Percentiles rank a stretch among this genome's conserved stretches.
These are phyloP conservation scores for Hypericum perforatum DNA, from an alignment of 345 rosid genomes.

Conservation along the genomic window DNA sequence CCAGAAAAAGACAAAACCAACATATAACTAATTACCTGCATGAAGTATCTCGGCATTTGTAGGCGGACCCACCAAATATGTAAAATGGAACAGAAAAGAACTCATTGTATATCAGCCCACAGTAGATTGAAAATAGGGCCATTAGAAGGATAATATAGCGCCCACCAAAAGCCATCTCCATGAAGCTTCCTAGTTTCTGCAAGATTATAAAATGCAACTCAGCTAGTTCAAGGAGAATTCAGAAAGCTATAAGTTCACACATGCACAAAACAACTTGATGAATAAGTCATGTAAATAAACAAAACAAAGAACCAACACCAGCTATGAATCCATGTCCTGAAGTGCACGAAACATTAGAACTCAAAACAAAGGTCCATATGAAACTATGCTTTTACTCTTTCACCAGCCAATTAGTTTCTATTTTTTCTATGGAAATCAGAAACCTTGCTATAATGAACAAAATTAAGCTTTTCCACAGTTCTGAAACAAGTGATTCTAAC, in stretches of 20 bases:
- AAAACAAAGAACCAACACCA: too few species aligned
- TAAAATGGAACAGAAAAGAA: conserved; percentile 94
- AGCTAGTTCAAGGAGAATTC: conserved; percentile 3
- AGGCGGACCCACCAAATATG: conserved; percentile 91
- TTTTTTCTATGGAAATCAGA: too few species aligned
- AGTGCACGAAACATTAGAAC: too few species aligned
- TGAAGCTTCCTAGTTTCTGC: conserved; percentile 97
- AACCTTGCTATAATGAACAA: too few species aligned
- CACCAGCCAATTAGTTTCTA: too few species aligned
- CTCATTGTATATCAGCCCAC: conserved; percentile 97
- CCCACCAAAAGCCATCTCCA: conserved; percentile 98
- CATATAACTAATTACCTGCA: conserved; percentile 52
- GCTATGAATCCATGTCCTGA: too few species aligned
- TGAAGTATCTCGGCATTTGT: conserved; percentile 69
- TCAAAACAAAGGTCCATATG: too few species aligned
- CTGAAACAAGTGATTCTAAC: too few species aligned
- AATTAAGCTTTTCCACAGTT: too few species aligned
- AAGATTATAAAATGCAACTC: conserved; percentile 9
- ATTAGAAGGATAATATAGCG: conserved; percentile 84
- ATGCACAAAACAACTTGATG: too few species aligned
- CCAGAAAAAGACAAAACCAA: conserved; percentile 1
- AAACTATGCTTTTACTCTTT: too few species aligned
- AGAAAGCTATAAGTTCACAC: neutral
- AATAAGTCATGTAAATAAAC: too few species aligned
- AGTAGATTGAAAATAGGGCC: conserved; percentile 88